Evolutionary conservation across 768 basidiomycete species (phyloP).

Genomic region (Candolleomyces eurysporus): DNA sequence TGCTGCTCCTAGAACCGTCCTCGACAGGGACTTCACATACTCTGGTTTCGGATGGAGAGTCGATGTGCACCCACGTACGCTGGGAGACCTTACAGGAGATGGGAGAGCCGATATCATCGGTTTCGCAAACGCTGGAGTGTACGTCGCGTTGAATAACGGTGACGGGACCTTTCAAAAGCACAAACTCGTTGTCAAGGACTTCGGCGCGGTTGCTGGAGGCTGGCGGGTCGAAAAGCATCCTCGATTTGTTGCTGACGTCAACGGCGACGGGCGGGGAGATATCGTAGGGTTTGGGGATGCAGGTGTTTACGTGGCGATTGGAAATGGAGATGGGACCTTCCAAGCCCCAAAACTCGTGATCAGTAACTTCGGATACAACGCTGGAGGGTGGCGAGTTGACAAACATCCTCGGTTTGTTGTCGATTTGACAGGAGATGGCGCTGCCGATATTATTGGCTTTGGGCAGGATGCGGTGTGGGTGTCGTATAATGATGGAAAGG

Average conservation of each 20-base stretch:
- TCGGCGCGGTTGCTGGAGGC: no score
- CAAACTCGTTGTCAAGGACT: no score
- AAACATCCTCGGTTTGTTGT: not conserved
- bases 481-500: constrained; percentile 4
- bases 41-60: not conserved
- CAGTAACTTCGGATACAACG: not conserved
- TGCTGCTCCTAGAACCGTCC: not conserved
- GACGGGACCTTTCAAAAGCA: no score
- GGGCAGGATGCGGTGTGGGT: constrained; percentile 1
- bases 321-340: not conserved
- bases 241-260: constrained; percentile 2
- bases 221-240: not conserved
- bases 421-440: constrained; percentile 1
- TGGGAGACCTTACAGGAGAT: no score
- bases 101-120: no score
- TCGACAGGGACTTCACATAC: not conserved
- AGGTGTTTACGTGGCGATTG: constrained; percentile 1
- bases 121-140: no score
- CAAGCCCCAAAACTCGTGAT: not conserved
- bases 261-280: not conserved
- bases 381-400: not conserved
- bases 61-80: not conserved
- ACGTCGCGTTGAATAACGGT: no score
- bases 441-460: constrained; percentile 5
- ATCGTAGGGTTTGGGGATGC: constrained; percentile 4